A percentile compares a stretch with the other conserved stretches of the same genome.
Evolutionary conservation across 257 asterid species (phyloP).

Genomic region (Nicotiana obtusifolia): DNA sequence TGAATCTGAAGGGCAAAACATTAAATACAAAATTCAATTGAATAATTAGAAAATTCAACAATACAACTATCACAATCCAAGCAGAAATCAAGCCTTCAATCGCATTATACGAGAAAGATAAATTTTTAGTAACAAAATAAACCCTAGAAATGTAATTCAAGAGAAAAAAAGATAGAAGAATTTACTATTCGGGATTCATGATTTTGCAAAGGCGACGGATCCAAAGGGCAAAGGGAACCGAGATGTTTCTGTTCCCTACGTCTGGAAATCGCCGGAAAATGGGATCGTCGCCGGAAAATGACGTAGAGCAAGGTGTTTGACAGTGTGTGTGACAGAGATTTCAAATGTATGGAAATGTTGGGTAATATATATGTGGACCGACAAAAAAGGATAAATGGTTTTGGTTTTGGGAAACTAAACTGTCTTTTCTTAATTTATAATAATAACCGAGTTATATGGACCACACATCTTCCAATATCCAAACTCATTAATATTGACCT

Average conservation of each 20-base stretch:
- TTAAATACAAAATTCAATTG: not conserved
- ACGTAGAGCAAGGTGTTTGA: not conserved
- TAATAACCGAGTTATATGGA: not conserved
- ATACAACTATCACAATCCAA: not conserved
- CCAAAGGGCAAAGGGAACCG: not conserved
- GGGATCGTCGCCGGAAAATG: not conserved
- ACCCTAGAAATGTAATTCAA: not conserved
- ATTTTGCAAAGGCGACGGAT: not conserved
- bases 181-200: conserved; percentile 19
- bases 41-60: not conserved
- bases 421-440: not conserved
- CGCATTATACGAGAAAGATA: not conserved
- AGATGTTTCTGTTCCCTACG: not conserved
- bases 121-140: not conserved
- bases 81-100: not conserved
- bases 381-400: not conserved
- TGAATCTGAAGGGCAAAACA: not conserved
- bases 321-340: not conserved
- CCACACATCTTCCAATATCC: not conserved
- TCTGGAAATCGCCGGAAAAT: not conserved
- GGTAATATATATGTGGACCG: not conserved
- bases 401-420: not conserved
- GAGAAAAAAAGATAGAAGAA: not conserved
- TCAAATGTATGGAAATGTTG: not conserved
- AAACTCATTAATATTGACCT: not conserved